Evolutionary conservation across 2,329 filamentous ascomycete species (phyloP).

Genomic region (Lasiodiplodia gonubiensis): DNA sequence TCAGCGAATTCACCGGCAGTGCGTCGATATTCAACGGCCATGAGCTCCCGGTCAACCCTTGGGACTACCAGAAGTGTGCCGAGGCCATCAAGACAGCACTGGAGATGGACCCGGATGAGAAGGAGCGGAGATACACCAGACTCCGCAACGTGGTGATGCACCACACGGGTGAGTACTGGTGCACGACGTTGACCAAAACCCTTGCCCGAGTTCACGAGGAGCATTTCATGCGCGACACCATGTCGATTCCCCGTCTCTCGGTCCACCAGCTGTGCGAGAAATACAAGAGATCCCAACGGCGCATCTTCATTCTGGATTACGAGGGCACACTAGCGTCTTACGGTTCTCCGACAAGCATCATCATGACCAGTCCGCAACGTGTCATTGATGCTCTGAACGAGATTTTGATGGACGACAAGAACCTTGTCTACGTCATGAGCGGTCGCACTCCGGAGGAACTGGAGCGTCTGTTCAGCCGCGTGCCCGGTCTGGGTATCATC

Average conservation of each 20-base stretch:
- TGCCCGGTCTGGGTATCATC: constrained; percentile 84
- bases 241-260: constrained; percentile 83
- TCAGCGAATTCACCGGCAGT: constrained; percentile 95
- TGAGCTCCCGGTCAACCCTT: constrained; percentile 88
- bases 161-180: constrained; percentile 87
- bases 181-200: constrained; percentile 72
- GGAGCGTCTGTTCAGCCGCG: constrained; percentile 81
- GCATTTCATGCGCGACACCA: constrained; percentile 82
- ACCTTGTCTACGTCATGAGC: constrained; percentile 94
- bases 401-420: constrained; percentile 77
- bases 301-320: constrained; percentile 90
- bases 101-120: constrained; percentile 79
- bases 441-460: constrained; percentile 85
- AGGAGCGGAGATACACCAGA: constrained; percentile 73
- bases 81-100: constrained; percentile 83
- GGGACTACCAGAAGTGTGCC: constrained; percentile 89
- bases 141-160: constrained; percentile 75
- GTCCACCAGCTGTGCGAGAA: constrained; percentile 66
- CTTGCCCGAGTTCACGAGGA: constrained; percentile 80
- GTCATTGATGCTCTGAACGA: constrained; percentile 84
- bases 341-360: constrained; percentile 82
- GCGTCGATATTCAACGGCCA: constrained; percentile 81
- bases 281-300: constrained; percentile 69
- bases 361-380: constrained; percentile 83
- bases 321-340: constrained; percentile 91